Evolutionary conservation across 495 filamentous ascomycete genomes (phyloP).

Genomic region (Pseudoneurospora amorphoporcata): DNA sequence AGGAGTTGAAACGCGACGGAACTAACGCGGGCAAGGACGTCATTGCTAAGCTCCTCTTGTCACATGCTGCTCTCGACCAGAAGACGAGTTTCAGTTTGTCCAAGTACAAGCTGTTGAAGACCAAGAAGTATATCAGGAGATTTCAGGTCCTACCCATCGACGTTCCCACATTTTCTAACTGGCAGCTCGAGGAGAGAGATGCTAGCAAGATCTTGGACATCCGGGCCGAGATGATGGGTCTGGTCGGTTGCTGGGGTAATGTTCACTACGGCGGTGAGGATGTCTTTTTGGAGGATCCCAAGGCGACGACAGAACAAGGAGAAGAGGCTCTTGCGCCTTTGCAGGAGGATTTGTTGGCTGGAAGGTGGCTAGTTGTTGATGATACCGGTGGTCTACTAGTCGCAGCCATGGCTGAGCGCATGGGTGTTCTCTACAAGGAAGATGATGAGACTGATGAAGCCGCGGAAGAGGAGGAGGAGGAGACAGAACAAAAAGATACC

Average conservation of each 20-base stretch:
- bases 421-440: constrained; percentile 63
- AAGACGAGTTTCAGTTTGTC: constrained; percentile 89
- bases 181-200: constrained; percentile 68
- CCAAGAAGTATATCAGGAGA: constrained; percentile 79
- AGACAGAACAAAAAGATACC: constrained; percentile 4
- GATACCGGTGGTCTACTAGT: constrained; percentile 81
- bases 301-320: constrained; percentile 13
- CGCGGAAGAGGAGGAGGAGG: constrained; percentile 27
- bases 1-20: constrained; percentile 73
- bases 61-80: constrained; percentile 78
- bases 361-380: constrained; percentile 81
- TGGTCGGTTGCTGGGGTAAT: constrained; percentile 47
- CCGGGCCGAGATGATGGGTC: constrained; percentile 71
- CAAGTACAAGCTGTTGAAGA: constrained; percentile 91
- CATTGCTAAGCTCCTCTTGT: constrained; percentile 73
- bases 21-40: constrained; percentile 75
- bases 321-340: constrained; percentile 14
- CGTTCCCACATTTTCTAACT: constrained; percentile 59
- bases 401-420: constrained; percentile 80
- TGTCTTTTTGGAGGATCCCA: constrained; percentile 19
- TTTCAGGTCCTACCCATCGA: constrained; percentile 81
- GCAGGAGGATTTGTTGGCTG: constrained; percentile 25
- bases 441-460: constrained; percentile 19
- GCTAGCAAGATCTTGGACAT: constrained; percentile 74
- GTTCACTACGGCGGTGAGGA: constrained; percentile 38